Evolutionary conservation across 805 yeast genomes (phyloP).

Genomic region (Jamesozyma spencerorum): DNA sequence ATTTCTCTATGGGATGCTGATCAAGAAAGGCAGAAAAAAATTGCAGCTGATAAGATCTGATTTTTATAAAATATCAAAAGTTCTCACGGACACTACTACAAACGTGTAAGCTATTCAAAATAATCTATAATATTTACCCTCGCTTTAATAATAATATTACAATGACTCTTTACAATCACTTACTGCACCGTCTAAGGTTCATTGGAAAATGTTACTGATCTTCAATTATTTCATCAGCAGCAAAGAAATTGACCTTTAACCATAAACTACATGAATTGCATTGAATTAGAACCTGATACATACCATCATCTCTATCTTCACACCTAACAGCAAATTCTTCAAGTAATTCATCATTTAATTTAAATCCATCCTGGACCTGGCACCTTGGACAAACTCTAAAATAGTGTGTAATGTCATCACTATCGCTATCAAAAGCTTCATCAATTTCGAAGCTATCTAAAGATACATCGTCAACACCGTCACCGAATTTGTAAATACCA

Average conservation of each 20-base stretch:
- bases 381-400: constrained; percentile 61
- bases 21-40: constrained; percentile 13
- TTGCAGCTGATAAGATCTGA: background rate
- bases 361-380: constrained; percentile 41
- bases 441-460: constrained; percentile 46
- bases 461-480: constrained; percentile 59
- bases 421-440: constrained; percentile 12
- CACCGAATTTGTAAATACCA: constrained; percentile 40
- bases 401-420: constrained; percentile 23
- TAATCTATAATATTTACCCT: too few relatives aligned
- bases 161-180: too few relatives aligned
- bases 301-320: constrained; percentile 31
- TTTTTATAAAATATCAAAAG: too few relatives aligned
- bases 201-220: too few relatives aligned
- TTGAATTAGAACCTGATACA: constrained; percentile 63
- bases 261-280: constrained; percentile 80
- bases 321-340: constrained; percentile 37
- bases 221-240: constrained; percentile 14
- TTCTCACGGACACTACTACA: too few relatives aligned
- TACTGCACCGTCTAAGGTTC: too few relatives aligned
- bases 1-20: constrained; percentile 55
- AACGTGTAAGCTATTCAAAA: too few relatives aligned
- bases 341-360: constrained; percentile 52
- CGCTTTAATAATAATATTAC: too few relatives aligned
- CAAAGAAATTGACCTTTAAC: constrained; percentile 61